Percentiles rank a stretch among this genome's conserved stretches.
phyloP scores from a whole-genome alignment of 148 eudicot genomes.

The Oxyria digyna region DNA sequence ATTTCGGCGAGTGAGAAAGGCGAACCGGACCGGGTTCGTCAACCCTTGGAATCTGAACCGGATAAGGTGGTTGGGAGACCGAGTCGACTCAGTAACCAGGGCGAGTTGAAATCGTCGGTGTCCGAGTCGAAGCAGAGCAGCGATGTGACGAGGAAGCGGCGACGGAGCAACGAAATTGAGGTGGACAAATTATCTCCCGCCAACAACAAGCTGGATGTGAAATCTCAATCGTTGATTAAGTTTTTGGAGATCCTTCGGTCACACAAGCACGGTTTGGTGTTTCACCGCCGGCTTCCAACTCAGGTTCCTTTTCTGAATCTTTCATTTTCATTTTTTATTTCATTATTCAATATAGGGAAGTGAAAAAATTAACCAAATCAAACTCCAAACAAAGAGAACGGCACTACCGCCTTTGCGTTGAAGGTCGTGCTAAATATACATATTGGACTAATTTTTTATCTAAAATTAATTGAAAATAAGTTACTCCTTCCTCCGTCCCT shows the following conservation, averaged over 20 bases:
- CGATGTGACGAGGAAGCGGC: constrained; percentile 28
- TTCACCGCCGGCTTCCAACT: constrained; percentile 29
- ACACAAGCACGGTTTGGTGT: constrained; percentile 22
- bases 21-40: constrained; percentile 21
- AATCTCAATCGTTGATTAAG: constrained; percentile 29
- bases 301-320: constrained; percentile 26
- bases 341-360: background rate
- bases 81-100: constrained; percentile 16
- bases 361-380: background rate
- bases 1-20: constrained; percentile 11
- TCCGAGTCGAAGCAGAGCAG: constrained; percentile 26
- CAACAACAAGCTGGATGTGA: constrained; percentile 5
- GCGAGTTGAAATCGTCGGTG: constrained; percentile 32
- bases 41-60: constrained; percentile 22
- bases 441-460: too few relatives aligned
- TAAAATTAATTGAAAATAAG: too few relatives aligned
- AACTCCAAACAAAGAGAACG: background rate
- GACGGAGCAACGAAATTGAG: constrained; percentile 17
- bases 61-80: constrained; percentile 5
- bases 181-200: constrained; percentile 9
- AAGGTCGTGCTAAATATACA: background rate
- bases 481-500: too few relatives aligned
- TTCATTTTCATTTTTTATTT: background rate
- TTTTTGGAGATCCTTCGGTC: constrained; percentile 35
- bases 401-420: background rate